A percentile compares a stretch with the other conserved stretches of the same genome.
Evolutionary conservation across 768 basidiomycete genomes (phyloP).

Genomic region (Mycena leptocephala): DNA sequence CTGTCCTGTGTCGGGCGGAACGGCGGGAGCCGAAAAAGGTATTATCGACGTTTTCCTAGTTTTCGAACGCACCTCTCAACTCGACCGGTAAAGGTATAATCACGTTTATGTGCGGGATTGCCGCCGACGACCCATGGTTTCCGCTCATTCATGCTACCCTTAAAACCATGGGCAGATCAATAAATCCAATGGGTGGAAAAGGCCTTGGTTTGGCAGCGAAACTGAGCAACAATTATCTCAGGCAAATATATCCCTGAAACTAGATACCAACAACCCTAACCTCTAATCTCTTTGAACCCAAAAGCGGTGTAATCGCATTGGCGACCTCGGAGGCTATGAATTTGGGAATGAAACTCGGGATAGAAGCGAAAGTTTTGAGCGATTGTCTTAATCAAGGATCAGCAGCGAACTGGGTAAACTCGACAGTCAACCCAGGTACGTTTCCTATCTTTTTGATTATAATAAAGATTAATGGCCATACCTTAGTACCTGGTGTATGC

Average conservation of each 20-base stretch:
- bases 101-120: slow-evolving; percentile 58
- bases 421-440: slow-evolving; percentile 54
- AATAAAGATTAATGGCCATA: neutral
- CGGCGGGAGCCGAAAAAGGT: slow-evolving; percentile 55
- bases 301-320: slow-evolving; percentile 58
- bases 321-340: slow-evolving; percentile 64
- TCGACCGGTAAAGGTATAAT: slow-evolving; percentile 47
- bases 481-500: slow-evolving; percentile 57
- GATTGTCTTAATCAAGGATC: slow-evolving; percentile 58
- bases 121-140: slow-evolving; percentile 49
- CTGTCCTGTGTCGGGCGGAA: slow-evolving; percentile 62
- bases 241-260: too few relatives aligned
- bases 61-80: neutral
- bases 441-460: neutral
- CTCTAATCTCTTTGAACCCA: too few relatives aligned
- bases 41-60: neutral
- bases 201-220: slow-evolving; percentile 62
- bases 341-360: slow-evolving; percentile 60
- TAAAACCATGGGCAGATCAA: slow-evolving; percentile 54
- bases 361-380: slow-evolving; percentile 57
- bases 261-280: too few relatives aligned
- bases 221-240: slow-evolving; percentile 61
- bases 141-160: slow-evolving; percentile 53
- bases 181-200: slow-evolving; percentile 56
- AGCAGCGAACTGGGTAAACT: slow-evolving; percentile 60